These are phyloP conservation scores for Kentomonas sorsogonicus DNA, from an alignment of 208 protist species.

Conservation along the genomic window DNA sequence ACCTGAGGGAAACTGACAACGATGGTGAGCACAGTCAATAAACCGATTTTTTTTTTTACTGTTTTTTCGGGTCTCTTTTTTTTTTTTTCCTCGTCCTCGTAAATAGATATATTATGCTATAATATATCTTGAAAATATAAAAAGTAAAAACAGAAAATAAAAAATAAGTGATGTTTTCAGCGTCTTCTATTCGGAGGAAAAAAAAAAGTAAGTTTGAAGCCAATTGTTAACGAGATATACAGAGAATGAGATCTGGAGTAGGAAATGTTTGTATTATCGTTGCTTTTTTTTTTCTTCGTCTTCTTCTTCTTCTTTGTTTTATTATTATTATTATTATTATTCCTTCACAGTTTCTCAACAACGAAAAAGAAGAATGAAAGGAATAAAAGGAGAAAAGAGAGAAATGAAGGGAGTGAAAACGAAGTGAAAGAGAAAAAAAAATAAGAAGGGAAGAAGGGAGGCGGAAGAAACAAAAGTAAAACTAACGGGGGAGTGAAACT, in stretches of 20 bases:
- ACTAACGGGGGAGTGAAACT: too few species aligned
- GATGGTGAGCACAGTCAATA: not conserved
- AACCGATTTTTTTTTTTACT: not conserved
- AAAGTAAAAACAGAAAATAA: not conserved
- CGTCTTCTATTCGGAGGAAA: not conserved
- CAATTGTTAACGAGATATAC: not conserved
- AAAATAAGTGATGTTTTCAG: not conserved
- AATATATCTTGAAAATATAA: not conserved
- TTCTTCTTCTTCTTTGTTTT: too few species aligned
- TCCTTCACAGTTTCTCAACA: not conserved
- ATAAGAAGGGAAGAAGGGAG: constrained; percentile 4
- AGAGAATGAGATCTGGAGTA: not conserved
- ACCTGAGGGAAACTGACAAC: not conserved
- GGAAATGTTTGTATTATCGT: too few species aligned
- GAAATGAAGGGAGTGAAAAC: not conserved
- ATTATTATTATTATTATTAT: too few species aligned
- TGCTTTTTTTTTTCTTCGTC: not conserved
- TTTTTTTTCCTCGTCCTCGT: not conserved
- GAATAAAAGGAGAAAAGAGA: not conserved
- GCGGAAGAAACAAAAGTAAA: too few species aligned
- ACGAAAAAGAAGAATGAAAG: not conserved
- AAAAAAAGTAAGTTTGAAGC: not conserved
- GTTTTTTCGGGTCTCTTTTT: not conserved
- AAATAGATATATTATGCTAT: not conserved
- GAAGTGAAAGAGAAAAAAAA: not conserved